These are phyloP conservation scores for Arthroderma uncinatum DNA, from an alignment of 2,329 filamentous ascomycete genomes.

Conservation along the genomic window DNA sequence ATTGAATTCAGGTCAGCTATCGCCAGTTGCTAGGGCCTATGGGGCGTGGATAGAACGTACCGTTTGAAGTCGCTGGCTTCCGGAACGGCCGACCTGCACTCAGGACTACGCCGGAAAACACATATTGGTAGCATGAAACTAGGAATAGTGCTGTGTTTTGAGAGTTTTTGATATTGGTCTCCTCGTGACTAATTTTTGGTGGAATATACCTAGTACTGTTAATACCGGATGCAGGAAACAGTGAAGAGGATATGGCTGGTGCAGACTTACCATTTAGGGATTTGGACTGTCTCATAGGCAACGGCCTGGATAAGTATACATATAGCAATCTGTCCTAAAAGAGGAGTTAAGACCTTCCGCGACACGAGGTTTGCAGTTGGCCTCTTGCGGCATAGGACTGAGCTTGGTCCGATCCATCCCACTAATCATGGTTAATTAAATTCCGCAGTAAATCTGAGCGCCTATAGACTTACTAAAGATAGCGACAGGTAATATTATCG, in stretches of 20 bases:
- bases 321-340: conserved; percentile 78
- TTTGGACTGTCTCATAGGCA: conserved; percentile 61
- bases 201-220: conserved; percentile 54
- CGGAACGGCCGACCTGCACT: conserved; percentile 88
- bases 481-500: conserved; percentile 86
- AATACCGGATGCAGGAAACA: neutral
- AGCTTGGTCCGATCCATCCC: conserved; percentile 87
- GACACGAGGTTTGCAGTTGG: conserved; percentile 89
- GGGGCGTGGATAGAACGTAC: conserved; percentile 39
- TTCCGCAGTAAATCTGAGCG: neutral
- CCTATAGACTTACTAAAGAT: conserved; percentile 60
- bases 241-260: no score
- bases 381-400: conserved; percentile 65
- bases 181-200: conserved; percentile 62
- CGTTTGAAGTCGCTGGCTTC: conserved; percentile 66
- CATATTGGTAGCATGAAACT: conserved; percentile 88
- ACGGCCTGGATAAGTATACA: conserved; percentile 66
- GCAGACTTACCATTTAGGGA: conserved; percentile 60
- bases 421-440: conserved; percentile 37
- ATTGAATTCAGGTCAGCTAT: conserved; percentile 17
- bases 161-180: conserved; percentile 79
- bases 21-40: neutral
- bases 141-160: conserved; percentile 89
- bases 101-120: conserved; percentile 75
- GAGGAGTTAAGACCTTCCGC: conserved; percentile 76